Base-by-base conservation (phyloP, 441 rosid genomes). In the Caryocar brasiliense region DNA sequence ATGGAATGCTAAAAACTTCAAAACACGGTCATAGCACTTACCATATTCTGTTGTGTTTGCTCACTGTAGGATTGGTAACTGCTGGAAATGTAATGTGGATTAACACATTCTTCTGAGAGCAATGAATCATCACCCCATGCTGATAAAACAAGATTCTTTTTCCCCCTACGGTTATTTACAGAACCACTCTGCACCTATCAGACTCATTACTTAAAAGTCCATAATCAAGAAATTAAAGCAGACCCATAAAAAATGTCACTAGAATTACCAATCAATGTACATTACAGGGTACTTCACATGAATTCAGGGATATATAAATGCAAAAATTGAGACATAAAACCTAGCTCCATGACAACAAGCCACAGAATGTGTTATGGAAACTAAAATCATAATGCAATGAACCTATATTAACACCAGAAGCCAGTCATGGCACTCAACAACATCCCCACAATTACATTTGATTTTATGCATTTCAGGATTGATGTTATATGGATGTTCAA, bases 121-220 rank as follows among this genome's bases (percentile, higher is more conserved):
- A 81, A 42, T 53, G 84, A 84, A 47, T 86, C 90, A 46, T 86
- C 95, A 13, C 95, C 95, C 98, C 98, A 86, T 40, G 68, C 86
- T 53, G 98, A 86, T 59, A 91, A 52, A 54, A 91, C 87, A 61
- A 91, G 96, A 78, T 91, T 84, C 78, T 91, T 86, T 73, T 84
- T 79, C 45, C 96, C 93, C 65, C 98, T 78, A 45, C 61, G 81
- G 67, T 86, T 80, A 56, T 78, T 75, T 52, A 86, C 85, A 43
- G 79, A 57, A 66, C 88, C 83, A 47, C 72, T 78, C 88, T 81
- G 82, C 69, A 77, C 51, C 44, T 43, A 50, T 33, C 21, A 38
- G 11, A 46, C 23, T 56, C 39, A 49, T 21, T 27, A 60, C 21
- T 46, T 29, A 11, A 22, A 38, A 8, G 49, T 17, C 17, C 17